Conservation (phyloP, 2,329 filamentous ascomycete species). For the Fusarium guadeloupense region DNA sequence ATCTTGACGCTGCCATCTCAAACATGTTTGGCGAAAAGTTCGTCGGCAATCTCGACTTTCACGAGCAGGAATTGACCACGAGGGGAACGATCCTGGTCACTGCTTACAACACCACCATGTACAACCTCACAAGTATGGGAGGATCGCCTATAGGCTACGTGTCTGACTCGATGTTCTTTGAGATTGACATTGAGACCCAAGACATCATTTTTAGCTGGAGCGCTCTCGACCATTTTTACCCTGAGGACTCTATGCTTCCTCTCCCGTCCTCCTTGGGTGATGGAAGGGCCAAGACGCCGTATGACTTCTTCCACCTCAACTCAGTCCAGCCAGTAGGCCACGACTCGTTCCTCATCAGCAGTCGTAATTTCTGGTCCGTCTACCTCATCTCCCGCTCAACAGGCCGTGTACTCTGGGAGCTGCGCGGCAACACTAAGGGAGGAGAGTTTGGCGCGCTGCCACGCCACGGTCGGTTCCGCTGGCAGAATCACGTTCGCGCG, state of each 20-base stretch:
- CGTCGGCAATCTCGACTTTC: conserved; percentile 30
- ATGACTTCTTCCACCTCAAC: conserved; percentile 43
- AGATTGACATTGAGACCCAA: conserved; percentile 53
- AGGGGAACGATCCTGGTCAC: conserved; percentile 38
- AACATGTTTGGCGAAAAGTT: conserved; percentile 1
- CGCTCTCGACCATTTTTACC: conserved; percentile 46
- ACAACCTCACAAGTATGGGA: conserved; percentile 30
- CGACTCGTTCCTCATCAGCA: conserved; percentile 37
- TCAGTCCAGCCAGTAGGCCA: conserved; percentile 36
- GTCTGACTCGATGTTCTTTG: conserved; percentile 50
- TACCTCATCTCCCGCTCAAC: conserved; percentile 35
- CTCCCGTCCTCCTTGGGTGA: conserved; percentile 14
- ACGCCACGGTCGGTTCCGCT: conserved; percentile 46
- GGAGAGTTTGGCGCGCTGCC: conserved; percentile 39
- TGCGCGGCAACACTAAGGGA: conserved; percentile 38
- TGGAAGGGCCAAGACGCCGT: conserved; percentile 16
- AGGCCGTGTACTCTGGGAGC: conserved; percentile 38
- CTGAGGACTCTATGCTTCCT: conserved; percentile 24
- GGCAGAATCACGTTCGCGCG: conserved; percentile 49
- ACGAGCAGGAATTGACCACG: conserved; percentile 36
- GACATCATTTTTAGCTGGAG: conserved; percentile 55
- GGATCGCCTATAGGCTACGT: conserved; percentile 30
- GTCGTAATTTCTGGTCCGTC: conserved; percentile 36
- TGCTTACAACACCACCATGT: conserved; percentile 37
- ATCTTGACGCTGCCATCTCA: conserved; percentile 14